Evolutionary conservation across 768 basidiomycete species (phyloP), one percentile per base, ranked within the genome.

Genomic region (Lactarius evosmus): DNA sequence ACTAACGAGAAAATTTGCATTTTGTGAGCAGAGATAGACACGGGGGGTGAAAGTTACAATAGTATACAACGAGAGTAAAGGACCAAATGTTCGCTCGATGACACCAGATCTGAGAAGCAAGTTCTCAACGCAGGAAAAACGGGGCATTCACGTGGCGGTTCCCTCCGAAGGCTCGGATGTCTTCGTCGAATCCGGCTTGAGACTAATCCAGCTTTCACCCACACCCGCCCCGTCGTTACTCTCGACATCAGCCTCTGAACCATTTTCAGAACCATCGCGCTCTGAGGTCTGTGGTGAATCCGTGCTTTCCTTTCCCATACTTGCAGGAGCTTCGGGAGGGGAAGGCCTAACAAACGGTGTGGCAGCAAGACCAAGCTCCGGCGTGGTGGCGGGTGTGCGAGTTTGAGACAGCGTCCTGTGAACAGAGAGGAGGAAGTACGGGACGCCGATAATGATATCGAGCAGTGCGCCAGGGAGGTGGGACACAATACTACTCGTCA

Each of bases 151-250:
- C 27, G 40, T 40, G n/a, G 56, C 40, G 49, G 34, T n/a, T 33
- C 40, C 41, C 38, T 51, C 60, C 25, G 58, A 53, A 30, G 56
- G 51, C 29, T 49, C 46, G 22, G 46, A 16, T 16, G 33, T 22
- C 36, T 33, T 59, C 33, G 41, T 60, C 61, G 58, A 7, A 51
- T 52, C 58, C 8, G 63, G 69, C 57, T 70, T 65, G 51, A 91
- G 75, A 71, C 84, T 89, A 57, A 93, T 76, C 90, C 90, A 93
- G 66, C 88, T 90, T 55, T 83, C 79, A 40, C 76, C 83, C 30
- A 83, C 83, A 33, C 78, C 79, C 5, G 79, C 75, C 11, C 74
- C 76, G 62, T 83, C 84, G 67, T 83, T 85, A 69, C 86, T 86
- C 73, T 90, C 89, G 12, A 83, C 78, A 62, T 91, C 89, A 7